Percentiles rank a stretch among this genome's conserved stretches.
Conservation (phyloP, 2,329 filamentous ascomycete species). For the Didymosphaeria variabile region DNA sequence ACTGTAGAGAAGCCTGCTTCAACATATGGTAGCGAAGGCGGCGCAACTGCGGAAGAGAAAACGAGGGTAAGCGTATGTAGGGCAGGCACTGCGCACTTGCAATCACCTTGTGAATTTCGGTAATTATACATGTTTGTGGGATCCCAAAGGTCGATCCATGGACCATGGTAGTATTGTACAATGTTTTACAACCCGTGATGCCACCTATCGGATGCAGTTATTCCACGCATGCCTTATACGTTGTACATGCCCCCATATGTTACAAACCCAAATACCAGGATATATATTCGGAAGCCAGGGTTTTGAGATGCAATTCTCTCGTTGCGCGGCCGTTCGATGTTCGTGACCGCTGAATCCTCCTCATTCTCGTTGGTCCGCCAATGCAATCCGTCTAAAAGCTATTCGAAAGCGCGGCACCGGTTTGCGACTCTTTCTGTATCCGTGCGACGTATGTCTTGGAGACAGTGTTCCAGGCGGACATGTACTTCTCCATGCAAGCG, state of each 20-base stretch:
- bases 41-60: neutral
- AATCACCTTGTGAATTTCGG: neutral
- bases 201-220: neutral
- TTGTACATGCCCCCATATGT: slow-evolving; percentile 2
- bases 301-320: neutral
- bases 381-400: slow-evolving; percentile 10
- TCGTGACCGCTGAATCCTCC: neutral
- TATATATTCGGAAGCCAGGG: neutral
- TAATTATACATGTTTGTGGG: neutral
- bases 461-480: slow-evolving; percentile 62
- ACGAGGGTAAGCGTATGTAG: neutral
- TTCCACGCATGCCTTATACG: neutral
- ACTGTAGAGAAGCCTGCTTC: neutral
- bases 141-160: neutral
- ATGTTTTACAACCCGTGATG: slow-evolving; percentile 6
- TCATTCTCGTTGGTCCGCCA: neutral
- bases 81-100: neutral
- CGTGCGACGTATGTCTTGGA: slow-evolving; percentile 59
- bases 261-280: neutral
- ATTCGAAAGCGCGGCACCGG: slow-evolving; percentile 19
- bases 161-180: slow-evolving; percentile 3
- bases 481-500: slow-evolving; percentile 65
- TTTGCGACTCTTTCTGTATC: slow-evolving; percentile 54
- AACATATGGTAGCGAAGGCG: neutral
- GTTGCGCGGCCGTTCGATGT: neutral